phyloP scores from a whole-genome alignment of 1,284 basidiomycete genomes.

The Athelia psychrophila region DNA sequence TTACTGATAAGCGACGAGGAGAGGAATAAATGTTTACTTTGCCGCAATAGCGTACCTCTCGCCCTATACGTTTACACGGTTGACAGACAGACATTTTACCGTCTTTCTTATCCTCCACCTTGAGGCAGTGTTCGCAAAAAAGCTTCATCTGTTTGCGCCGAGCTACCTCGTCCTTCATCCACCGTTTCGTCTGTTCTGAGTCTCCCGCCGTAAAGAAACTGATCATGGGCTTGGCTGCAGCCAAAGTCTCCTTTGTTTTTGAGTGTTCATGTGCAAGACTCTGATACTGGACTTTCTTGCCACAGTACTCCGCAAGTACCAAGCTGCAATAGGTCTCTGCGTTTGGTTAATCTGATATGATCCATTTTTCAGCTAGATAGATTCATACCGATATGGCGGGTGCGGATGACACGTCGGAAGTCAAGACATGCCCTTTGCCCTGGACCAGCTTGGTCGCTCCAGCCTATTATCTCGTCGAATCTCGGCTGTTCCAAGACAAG shows the following conservation, averaged over 20 bases:
- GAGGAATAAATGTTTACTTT: not conserved
- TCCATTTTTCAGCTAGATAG: not conserved
- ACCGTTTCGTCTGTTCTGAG: conserved; percentile 5
- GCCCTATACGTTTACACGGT: conserved; percentile 10
- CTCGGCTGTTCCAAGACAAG: conserved; percentile 6
- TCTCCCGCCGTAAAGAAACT: not conserved
- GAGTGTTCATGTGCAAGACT: conserved; percentile 9
- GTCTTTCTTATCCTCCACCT: conserved; percentile 10
- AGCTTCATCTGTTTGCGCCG: conserved; percentile 14
- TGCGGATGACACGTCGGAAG: conserved; percentile 5
- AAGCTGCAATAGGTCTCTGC: conserved; percentile 3
- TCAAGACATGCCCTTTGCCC: conserved; percentile 7
- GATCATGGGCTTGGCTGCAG: not conserved
- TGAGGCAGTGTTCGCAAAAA: conserved; percentile 13
- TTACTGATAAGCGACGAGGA: not conserved
- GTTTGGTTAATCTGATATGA: not conserved
- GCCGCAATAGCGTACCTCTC: conserved; percentile 13
- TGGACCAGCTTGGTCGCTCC: conserved; percentile 4
- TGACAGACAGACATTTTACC: conserved; percentile 14
- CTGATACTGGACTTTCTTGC: conserved; percentile 2
- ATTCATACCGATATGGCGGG: conserved; percentile 12
- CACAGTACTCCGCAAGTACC: conserved; percentile 2
- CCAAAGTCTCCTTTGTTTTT: conserved; percentile 11
- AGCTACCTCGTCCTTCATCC: conserved; percentile 8
- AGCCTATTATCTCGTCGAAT: conserved; percentile 13